Base-by-base conservation (phyloP, 306 rosid genomes). In the Quercus gilva region DNA sequence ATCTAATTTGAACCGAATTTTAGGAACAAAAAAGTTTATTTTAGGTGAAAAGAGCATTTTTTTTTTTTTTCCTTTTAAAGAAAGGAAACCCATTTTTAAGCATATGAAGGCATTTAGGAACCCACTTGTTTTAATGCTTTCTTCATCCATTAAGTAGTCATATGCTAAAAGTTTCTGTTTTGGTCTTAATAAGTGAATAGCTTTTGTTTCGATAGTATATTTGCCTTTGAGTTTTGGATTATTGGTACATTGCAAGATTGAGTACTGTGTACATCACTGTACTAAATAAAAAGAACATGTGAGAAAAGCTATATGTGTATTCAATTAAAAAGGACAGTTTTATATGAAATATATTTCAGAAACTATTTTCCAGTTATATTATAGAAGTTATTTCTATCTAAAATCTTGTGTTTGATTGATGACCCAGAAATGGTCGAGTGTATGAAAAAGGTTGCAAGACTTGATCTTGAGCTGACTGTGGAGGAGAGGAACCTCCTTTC, bases 401-500 rank as follows among this genome's bases (percentile, higher is more conserved):
- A 83, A 68, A 52, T 76, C 23, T 56, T 0, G 15, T 81, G 55
- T 80, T 82, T 18, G 15, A 74, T 64, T 43, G 56, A 55, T 86
- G 82, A 67, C 53, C 63, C 92, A 94, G 99, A 94, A 88, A 94
- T 94, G 99, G 99, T 92, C 2, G 99, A 94, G 80, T 91, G 93
- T 76, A 92, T 92, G 97, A 92, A 94, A 90, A 86, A 80, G 60
- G 91, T 92, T 70, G 99, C 99, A 4, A 87, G 89, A 49, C 97
- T 94, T 80, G 97, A 94, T 84, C 89, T 91, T 76, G 99, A 94
- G 72, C 90, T 94, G 59, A 94, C 97, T 35, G 95, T 94, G 78
- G 99, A 94, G 80, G 99, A 94, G 90, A 94, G 99, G 88, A 94
- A 94, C 89, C 97, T 94, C 74, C 97, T 94, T 13, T 94, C 99